phyloP scores from a whole-genome alignment of 345 rosid genomes.

The Noccaea bulbosa region DNA sequence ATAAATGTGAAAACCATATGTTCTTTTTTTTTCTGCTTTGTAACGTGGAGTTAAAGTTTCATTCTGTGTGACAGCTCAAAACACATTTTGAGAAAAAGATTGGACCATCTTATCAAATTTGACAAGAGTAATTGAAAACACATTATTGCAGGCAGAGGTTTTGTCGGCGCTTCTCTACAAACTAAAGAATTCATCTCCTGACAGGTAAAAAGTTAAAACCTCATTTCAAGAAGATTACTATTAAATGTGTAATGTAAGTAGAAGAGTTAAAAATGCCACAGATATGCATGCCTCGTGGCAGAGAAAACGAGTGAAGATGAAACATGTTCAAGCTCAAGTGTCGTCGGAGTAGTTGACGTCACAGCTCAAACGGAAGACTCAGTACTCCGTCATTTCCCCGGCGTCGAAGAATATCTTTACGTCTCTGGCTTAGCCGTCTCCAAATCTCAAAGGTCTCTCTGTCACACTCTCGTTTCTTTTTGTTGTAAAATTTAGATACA shows the following conservation, averaged over 20 bases:
- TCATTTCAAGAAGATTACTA: background rate
- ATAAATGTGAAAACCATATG: too few relatives aligned
- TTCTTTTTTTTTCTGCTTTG: too few relatives aligned
- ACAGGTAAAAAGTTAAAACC: constrained; percentile 50
- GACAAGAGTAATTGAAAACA: background rate
- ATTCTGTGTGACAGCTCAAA: background rate
- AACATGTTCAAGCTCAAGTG: constrained; percentile 33
- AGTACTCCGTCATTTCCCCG: constrained; percentile 59
- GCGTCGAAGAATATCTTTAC: constrained; percentile 75
- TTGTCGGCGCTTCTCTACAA: constrained; percentile 78
- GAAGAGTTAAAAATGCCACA: constrained; percentile 14
- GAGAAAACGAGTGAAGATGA: constrained; percentile 50
- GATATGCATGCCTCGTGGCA: constrained; percentile 88
- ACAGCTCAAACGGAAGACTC: constrained; percentile 61
- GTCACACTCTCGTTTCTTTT: background rate
- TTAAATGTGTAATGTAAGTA: too few relatives aligned
- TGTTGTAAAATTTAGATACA: background rate
- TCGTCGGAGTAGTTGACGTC: constrained; percentile 81
- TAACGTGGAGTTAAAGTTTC: too few relatives aligned
- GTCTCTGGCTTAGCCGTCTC: constrained; percentile 87
- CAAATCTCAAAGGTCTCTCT: constrained; percentile 55
- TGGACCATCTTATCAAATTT: background rate
- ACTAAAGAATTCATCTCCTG: constrained; percentile 70
- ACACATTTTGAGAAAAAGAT: too few relatives aligned
- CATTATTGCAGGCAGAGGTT: constrained; percentile 73